These are phyloP conservation scores for peach (Prunus persica) DNA, from an alignment of 306 rosid species.

Conservation along the genomic window Prunus_persica_NCBIv2 NC_034009.1:34217001-34217500, in stretches of 20 bases:
- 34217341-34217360: constrained; percentile 67
- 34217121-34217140: constrained; percentile 77
- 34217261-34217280: constrained; percentile 80
- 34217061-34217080: constrained; percentile 81
- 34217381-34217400: constrained; percentile 55
- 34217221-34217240: constrained; percentile 69
- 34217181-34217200: constrained; percentile 72
- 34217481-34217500: constrained; percentile 77
- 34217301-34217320: constrained; percentile 65
- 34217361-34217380: constrained; percentile 68
- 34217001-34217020: constrained; percentile 73
- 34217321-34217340: constrained; percentile 70
- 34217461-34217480: constrained; percentile 69
- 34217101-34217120: constrained; percentile 76
- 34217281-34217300: constrained; percentile 72
- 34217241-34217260: constrained; percentile 70
- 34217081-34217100: constrained; percentile 82
- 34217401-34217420: constrained; percentile 52
- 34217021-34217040: constrained; percentile 79
- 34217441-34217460: constrained; percentile 76
- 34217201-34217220: constrained; percentile 79
- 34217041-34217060: constrained; percentile 65
- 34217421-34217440: constrained; percentile 55
- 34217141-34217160: constrained; percentile 45
- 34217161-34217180: constrained; percentile 53